A percentile compares a stretch with the other conserved stretches of the same genome.
Evolutionary conservation across 441 rosid species (phyloP).

Genomic region (Jatropha podagrica): DNA sequence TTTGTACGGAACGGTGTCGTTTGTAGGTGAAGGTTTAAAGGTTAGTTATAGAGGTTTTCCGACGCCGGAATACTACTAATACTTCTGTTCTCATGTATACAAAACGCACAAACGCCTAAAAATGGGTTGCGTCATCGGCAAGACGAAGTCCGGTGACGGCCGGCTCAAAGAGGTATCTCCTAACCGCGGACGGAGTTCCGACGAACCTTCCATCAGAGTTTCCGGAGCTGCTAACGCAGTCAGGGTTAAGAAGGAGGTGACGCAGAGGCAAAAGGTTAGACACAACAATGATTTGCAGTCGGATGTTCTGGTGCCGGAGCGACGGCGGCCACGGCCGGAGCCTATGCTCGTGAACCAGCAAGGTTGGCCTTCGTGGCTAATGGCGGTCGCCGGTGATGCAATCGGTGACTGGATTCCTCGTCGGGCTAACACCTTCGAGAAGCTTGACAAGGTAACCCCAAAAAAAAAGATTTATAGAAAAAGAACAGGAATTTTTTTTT

Average conservation of each 20-base stretch:
- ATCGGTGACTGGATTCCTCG: conserved; percentile 81
- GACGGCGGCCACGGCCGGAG: conserved; percentile 33
- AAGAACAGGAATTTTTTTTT: not conserved
- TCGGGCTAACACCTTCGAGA: conserved; percentile 74
- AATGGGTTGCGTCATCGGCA: conserved; percentile 76
- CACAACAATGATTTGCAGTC: conserved; percentile 42
- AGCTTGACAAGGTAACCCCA: conserved; percentile 70
- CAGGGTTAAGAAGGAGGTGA: conserved; percentile 31
- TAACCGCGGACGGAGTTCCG: conserved; percentile 39
- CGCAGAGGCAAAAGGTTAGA: conserved; percentile 33
- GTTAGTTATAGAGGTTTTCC: not conserved
- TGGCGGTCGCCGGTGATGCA: conserved; percentile 76
- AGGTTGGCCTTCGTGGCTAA: conserved; percentile 88
- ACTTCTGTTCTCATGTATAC: conserved; percentile 26
- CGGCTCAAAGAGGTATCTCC: conserved; percentile 30
- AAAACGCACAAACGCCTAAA: not conserved
- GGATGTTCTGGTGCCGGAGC: conserved; percentile 33
- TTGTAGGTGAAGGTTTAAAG: not conserved
- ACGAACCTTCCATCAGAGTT: conserved; percentile 28
- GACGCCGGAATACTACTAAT: conserved; percentile 20
- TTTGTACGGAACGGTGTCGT: conserved; percentile 21
- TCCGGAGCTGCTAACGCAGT: conserved; percentile 24
- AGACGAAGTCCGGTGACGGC: conserved; percentile 23
- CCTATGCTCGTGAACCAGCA: conserved; percentile 38
- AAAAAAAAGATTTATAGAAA: not conserved